A percentile compares a stretch with the other conserved stretches of the same genome.
phyloP scores from a whole-genome alignment of 169 alveolate genomes.

The Eimeria maxima region DNA sequence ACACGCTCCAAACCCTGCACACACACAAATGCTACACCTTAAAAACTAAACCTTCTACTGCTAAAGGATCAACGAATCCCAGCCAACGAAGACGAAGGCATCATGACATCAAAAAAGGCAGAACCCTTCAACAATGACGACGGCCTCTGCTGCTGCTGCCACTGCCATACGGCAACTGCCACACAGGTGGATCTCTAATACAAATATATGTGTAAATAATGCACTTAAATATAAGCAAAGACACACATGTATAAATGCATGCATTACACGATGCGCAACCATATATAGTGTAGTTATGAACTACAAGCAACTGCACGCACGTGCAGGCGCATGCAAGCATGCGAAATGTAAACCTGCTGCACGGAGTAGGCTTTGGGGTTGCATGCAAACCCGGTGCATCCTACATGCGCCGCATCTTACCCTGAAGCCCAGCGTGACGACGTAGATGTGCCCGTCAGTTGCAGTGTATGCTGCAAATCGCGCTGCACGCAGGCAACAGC shows the following conservation, averaged over 20 bases:
- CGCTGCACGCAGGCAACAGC: not conserved
- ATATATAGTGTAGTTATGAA: no score
- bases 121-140: no score
- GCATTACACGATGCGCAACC: no score
- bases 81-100: no score
- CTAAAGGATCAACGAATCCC: not conserved
- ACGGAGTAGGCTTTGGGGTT: not conserved
- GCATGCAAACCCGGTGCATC: not conserved
- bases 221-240: no score
- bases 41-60: not conserved
- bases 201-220: no score
- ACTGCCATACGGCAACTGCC: no score
- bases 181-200: no score
- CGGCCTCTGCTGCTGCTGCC: no score
- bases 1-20: constrained; percentile 5
- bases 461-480: constrained; percentile 7
- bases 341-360: not conserved
- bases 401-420: not conserved
- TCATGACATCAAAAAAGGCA: no score
- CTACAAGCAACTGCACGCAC: no score
- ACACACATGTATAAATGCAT: no score
- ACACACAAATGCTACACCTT: not conserved
- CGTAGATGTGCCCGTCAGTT: constrained; percentile 20
- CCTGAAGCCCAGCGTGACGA: constrained; percentile 27
- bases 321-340: not conserved